phyloP scores from a whole-genome alignment of 2,329 filamentous ascomycete genomes.

The Alternaria solani region DNA sequence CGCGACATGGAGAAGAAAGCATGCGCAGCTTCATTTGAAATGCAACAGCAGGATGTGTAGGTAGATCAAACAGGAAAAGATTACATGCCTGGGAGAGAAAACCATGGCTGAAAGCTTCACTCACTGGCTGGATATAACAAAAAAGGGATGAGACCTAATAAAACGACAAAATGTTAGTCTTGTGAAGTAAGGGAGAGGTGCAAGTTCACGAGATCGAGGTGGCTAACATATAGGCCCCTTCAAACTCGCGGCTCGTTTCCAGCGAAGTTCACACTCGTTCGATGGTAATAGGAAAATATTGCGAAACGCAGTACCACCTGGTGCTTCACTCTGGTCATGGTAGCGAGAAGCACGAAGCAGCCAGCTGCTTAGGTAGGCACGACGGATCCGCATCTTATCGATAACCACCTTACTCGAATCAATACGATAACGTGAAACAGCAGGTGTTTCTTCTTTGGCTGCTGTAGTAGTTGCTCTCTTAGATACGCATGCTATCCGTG shows the following conservation, averaged over 20 bases:
- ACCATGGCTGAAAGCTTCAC: too few relatives aligned
- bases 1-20: slow-evolving; percentile 36
- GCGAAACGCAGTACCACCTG: not conserved
- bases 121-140: too few relatives aligned
- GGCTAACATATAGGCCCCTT: too few relatives aligned
- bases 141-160: too few relatives aligned
- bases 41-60: slow-evolving; percentile 6
- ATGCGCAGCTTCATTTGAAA: slow-evolving; percentile 14
- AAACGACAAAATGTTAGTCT: too few relatives aligned
- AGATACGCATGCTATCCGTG: not conserved
- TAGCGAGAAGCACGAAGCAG: not conserved
- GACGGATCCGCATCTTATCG: not conserved
- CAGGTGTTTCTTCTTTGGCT: not conserved
- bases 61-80: not conserved
- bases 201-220: too few relatives aligned
- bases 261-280: not conserved
- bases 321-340: not conserved
- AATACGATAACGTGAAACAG: not conserved
- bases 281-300: not conserved
- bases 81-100: too few relatives aligned
- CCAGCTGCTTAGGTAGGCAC: not conserved
- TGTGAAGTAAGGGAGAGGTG: too few relatives aligned
- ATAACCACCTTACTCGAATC: not conserved
- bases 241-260: not conserved
- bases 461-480: not conserved